Base-by-base conservation (phyloP, 23 red algal species). In the Gracilaria domingensis region DNA sequence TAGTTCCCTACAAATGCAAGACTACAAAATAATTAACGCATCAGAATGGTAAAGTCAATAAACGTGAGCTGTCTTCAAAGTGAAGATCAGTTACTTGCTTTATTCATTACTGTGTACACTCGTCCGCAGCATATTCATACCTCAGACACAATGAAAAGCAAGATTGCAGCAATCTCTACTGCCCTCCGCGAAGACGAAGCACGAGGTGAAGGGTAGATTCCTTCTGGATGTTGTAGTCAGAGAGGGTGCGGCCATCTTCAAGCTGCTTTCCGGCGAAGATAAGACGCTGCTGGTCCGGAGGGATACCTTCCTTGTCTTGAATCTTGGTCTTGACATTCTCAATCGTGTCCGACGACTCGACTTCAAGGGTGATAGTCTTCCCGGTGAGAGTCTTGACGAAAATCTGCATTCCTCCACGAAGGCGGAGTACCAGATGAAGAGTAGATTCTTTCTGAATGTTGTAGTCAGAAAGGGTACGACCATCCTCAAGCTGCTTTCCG, bases 391-490 rank as follows among this genome's bases (percentile, higher is more conserved):
- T 98, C 93, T 98, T 98, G 17, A 98, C 96, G 69, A 98, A 98
- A 62, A 98, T 98, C 67, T 98, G 96, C 74, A 98, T 98, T 61
- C 92, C 92, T 44, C 92, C 96, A 51, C 96, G 93, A 50, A 98
- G 85, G 56, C 96, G 96, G 40, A 98, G 82, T 9, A 98, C 96
- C 23, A 98, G 88, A 75, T 98, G 96, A 65, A 98, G 92, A 37
- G 96, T 98, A 39, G 91, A 95, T 85, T 98, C 96, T 59, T 98
- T 98, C 88, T 98, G 96, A 81, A 98, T 98, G 77, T 98, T 98
- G 81, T 98, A 98, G 64, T 98, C 96, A 11, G 75, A 89, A 32
- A 98, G 91, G n/a, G 96, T 98, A 42, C 96, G 93, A 39, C 96
- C 96, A 66, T 98, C 96, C 74, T 98, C 96, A 16, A 98, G 77